Conservation (phyloP, 345 rosid species). For the Moricandia arvensis region DNA sequence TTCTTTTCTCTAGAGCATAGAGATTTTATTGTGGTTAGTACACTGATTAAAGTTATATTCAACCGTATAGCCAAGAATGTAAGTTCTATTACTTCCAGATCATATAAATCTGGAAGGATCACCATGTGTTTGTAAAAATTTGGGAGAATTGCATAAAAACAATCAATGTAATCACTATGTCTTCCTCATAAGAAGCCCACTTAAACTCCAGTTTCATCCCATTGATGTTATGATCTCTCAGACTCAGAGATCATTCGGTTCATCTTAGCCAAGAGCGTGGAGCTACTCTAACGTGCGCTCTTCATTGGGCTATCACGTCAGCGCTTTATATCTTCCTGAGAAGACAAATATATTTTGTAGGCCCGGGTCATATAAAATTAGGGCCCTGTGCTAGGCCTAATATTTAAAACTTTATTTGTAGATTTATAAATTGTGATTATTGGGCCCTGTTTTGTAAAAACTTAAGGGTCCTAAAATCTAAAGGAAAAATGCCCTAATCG, state of each 20-base stretch:
- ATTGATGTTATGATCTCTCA: neutral
- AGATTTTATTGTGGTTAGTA: too few relatives aligned
- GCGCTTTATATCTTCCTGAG: neutral
- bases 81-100: neutral
- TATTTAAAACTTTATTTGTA: too few relatives aligned
- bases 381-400: neutral
- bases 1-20: too few relatives aligned
- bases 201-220: too few relatives aligned
- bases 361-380: neutral
- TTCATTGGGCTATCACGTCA: slow-evolving; percentile 22
- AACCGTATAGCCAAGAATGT: neutral
- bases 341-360: neutral
- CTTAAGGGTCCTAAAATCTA: neutral
- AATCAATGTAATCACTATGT: too few relatives aligned
- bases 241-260: slow-evolving; percentile 13
- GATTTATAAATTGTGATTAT: neutral
- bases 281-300: slow-evolving; percentile 27
- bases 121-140: too few relatives aligned
- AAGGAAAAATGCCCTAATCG: neutral
- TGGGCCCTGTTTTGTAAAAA: neutral
- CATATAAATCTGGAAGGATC: too few relatives aligned
- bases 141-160: too few relatives aligned
- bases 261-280: slow-evolving; percentile 8
- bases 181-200: too few relatives aligned
- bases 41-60: too few relatives aligned